These are phyloP conservation scores for Cladosporium sp. DNA, from an alignment of 2,329 filamentous ascomycete genomes.

Conservation along the genomic window DNA sequence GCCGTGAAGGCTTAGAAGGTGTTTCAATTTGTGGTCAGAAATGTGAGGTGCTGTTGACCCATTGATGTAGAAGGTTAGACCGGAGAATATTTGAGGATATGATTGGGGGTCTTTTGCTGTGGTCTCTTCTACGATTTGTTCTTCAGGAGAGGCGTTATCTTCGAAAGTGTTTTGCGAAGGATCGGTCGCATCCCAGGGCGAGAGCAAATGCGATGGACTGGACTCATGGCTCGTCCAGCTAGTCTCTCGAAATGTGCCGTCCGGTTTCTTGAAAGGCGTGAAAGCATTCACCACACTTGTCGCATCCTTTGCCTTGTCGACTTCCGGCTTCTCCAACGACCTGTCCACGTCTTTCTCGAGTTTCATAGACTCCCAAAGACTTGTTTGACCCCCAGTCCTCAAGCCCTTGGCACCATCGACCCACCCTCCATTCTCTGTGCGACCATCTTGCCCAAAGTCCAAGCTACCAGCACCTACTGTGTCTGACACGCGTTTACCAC, in stretches of 20 bases:
- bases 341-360: constrained; percentile 19
- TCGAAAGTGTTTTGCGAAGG: neutral
- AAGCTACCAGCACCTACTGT: constrained; percentile 61
- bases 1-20: constrained; percentile 69
- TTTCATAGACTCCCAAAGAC: constrained; percentile 32
- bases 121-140: neutral
- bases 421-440: constrained; percentile 51
- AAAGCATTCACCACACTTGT: constrained; percentile 28
- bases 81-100: constrained; percentile 46
- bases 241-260: constrained; percentile 28
- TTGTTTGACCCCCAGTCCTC: constrained; percentile 44
- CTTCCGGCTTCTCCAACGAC: constrained; percentile 20
- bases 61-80: constrained; percentile 77
- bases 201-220: constrained; percentile 28
- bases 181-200: constrained; percentile 19
- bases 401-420: constrained; percentile 45
- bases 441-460: constrained; percentile 48
- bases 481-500: constrained; percentile 58
- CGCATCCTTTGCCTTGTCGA: constrained; percentile 21
- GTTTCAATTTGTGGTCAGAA: constrained; percentile 83
- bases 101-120: constrained; percentile 1
- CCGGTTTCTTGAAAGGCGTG: constrained; percentile 26
- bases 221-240: constrained; percentile 30
- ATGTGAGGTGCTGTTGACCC: constrained; percentile 76
- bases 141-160: neutral